Base-by-base conservation (phyloP, 495 filamentous ascomycete species). In the Penicillium mononematosum region DNA sequence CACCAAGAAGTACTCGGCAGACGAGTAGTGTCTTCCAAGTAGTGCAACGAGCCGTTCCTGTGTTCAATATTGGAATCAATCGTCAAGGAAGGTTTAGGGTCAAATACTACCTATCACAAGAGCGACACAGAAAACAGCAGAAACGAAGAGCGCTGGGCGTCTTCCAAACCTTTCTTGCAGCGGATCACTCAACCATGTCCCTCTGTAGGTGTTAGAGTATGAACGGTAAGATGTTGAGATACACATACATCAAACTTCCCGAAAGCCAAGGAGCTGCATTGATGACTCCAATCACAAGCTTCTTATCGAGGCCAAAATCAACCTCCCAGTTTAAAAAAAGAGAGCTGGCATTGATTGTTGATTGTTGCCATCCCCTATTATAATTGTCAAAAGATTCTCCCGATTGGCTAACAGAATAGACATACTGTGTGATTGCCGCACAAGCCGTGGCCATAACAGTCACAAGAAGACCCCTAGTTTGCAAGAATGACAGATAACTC, bases 111-210 rank as follows among this genome's bases (percentile, higher is more conserved):
- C 85, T 61, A 90, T 81, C n/a, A 83, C 81, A 46, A 72, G 65
- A 58, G 78, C 75, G 51, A 85, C 64, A 59, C 82, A 87, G 63
- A 88, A 86, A 45, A 86, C 70, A 6, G 80, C 85, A 31, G 84
- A 78, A 41, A 84, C 39, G 65, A 89, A 88, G 50, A 90, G 87
- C 24, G 83, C 81, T 20, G 83, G 83, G 36, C 88, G 79, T 54
- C 87, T 80, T 39, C 86, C 87, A 58, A 50, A 86, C 22, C 53
- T 75, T 68, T 83, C 74, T 65, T 89, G 88, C 25, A 88, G 63
- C 25, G 87, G 87, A 64, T 88, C 84, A 22, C 85, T 83, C 17
- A 87, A 61, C 87, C 87, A 90, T 62, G 84, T 81, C 14, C 84
- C 82, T 55, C 84, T 74, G 53, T 49, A 4, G 27, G 20, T 41